Conservation (phyloP, 2,329 filamentous ascomycete genomes). For the Neofusicoccum sp. region DNA sequence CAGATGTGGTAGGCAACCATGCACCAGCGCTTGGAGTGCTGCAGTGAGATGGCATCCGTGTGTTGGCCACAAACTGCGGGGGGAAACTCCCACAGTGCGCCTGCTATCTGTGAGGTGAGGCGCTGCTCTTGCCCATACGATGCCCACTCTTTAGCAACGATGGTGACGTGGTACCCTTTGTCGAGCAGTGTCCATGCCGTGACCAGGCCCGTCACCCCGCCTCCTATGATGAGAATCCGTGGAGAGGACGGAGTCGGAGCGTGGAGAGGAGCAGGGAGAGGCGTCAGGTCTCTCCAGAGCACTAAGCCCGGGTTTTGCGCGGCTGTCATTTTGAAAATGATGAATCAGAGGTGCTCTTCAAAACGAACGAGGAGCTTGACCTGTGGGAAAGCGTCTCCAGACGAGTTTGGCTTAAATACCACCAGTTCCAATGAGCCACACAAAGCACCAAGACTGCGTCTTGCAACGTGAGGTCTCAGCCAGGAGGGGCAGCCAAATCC, state of each 20-base stretch:
- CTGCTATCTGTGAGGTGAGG: slow-evolving; percentile 48
- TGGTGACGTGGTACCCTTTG: slow-evolving; percentile 45
- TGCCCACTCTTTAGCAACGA: slow-evolving; percentile 46
- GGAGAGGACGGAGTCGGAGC: slow-evolving; percentile 13
- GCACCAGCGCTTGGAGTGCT: slow-evolving; percentile 43
- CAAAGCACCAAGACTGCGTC: too few relatives aligned
- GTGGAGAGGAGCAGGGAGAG: slow-evolving; percentile 4
- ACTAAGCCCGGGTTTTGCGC: slow-evolving; percentile 19
- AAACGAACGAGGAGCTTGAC: too few relatives aligned
- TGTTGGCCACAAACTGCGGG: slow-evolving; percentile 47
- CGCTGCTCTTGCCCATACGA: slow-evolving; percentile 34
- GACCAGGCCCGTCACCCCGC: slow-evolving; percentile 31
- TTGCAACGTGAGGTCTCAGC: too few relatives aligned
- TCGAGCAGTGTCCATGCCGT: slow-evolving; percentile 47
- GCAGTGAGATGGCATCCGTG: slow-evolving; percentile 41
- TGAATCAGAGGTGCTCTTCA: too few relatives aligned
- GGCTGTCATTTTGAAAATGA: too few relatives aligned
- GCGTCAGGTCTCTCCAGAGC: slow-evolving; percentile 17
- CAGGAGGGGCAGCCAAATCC: too few relatives aligned
- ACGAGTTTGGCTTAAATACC: too few relatives aligned
- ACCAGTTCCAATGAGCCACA: too few relatives aligned
- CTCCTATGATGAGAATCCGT: slow-evolving; percentile 28
- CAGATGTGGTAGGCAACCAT: slow-evolving; percentile 45
- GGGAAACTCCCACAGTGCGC: slow-evolving; percentile 49
- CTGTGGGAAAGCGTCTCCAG: too few relatives aligned